Base-by-base conservation (phyloP, 2,329 filamentous ascomycete species). In the Fusarium robinianum region DNA sequence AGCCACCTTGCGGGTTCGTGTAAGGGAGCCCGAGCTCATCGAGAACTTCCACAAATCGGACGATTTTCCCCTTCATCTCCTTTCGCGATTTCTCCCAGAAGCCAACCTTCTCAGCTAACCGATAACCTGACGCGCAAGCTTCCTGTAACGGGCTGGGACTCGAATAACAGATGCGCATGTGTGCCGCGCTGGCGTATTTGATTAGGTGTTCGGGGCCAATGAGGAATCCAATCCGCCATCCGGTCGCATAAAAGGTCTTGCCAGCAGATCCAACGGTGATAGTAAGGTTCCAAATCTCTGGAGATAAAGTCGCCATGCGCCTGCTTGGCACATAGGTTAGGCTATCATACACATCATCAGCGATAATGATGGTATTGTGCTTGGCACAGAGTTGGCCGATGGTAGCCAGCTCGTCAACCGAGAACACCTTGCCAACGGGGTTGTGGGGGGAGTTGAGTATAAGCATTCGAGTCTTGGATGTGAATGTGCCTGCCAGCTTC, bases 171-270 rank as follows among this genome's bases (percentile, higher is more conserved):
- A 97, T 96, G 41, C 91, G 81, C 1, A 90, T 96, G 69, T 96
- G 92, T 1, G 91, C 92, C 15, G 89, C 89, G 5, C 87, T 81
- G 26, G 95, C 91, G 65, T 96, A 89, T 66, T 94, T 87, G 72
- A 96, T 90, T 40, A 96, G 75, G 49, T 95, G 80, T 39, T 88
- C 81, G 0, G 88, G 90, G 0, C 92, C 92, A 62, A 96, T 92
- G 18, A 97, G 76, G 82, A 90, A 96, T 41, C 92, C 80, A 8
- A 96, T 90, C 41, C 91, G 83, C 92, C 92, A 97, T 31, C 92
- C 92, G 0, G 92, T 97, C 38, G 88, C 88, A 64, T 96, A 96
- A 70, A 97, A 97, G 73, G 91, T 94, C 78, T 97, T 97, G 58
- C 92, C 92, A 1, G 89, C 91, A 0, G 89, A 95, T 15, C 92